Evolutionary conservation across 768 basidiomycete genomes (phyloP).

Genomic region (Hericium rajendrae): DNA sequence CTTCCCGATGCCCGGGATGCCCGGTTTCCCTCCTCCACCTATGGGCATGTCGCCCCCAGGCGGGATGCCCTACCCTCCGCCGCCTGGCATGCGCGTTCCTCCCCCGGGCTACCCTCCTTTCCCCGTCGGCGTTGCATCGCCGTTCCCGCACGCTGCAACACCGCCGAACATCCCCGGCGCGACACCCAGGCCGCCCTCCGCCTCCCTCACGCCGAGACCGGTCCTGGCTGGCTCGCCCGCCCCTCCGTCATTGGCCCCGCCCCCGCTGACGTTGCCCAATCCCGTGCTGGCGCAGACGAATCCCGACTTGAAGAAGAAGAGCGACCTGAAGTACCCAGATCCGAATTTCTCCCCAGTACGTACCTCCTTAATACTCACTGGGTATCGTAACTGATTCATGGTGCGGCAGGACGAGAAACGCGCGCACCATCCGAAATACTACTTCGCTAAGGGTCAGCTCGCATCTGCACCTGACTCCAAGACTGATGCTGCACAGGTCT

Average conservation of each 20-base stretch:
- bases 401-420: conserved; percentile 64
- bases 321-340: conserved; percentile 63
- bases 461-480: conserved; percentile 22
- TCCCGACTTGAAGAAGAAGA: conserved; percentile 67
- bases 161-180: conserved; percentile 21
- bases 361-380: conserved; percentile 7
- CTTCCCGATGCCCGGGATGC: conserved; percentile 19
- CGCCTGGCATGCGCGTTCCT: conserved; percentile 4
- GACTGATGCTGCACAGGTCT: conserved; percentile 20
- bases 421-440: conserved; percentile 54
- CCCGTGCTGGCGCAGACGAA: conserved; percentile 53
- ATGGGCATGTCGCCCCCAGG: conserved; percentile 19
- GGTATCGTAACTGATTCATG: neutral
- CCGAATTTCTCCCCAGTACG: conserved; percentile 72
- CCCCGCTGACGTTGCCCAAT: conserved; percentile 41
- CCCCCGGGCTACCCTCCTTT: conserved; percentile 18
- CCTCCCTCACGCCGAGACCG: conserved; percentile 18
- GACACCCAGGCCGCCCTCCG: conserved; percentile 18
- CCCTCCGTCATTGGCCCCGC: conserved; percentile 16
- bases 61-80: conserved; percentile 15
- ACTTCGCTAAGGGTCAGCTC: conserved; percentile 33
- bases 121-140: conserved; percentile 20
- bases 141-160: conserved; percentile 19
- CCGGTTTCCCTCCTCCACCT: conserved; percentile 19
- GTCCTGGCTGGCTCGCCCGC: conserved; percentile 14